Base-by-base conservation (phyloP, 2,329 filamentous ascomycete genomes). In the Fusarium pseudonygamai region DNA sequence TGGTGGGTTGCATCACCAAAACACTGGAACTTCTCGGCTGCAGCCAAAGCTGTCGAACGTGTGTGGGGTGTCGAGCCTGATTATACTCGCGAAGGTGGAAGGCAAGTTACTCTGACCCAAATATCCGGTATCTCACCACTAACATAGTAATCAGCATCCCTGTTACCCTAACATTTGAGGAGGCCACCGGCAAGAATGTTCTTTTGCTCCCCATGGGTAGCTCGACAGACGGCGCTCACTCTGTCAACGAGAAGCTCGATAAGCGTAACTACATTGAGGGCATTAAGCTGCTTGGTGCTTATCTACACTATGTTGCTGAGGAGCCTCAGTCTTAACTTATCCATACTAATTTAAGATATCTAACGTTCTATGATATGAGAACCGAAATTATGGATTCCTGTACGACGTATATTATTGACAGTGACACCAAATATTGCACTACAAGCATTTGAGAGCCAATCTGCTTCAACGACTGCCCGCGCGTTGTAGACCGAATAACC, bases 1-100 rank as follows among this genome's bases (percentile, higher is more conserved):
- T 99, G 96, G 96, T 99, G 96, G 96, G 95, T 97, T 53, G 95
- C 97, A 52, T 95, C 93, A 80, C 96, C 96, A 36, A 96, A 97
- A 85, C 96, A 99, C 88, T 98, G 96, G 95, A 99, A 99, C 88
- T 99, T 98, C 85, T 90, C 91, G 36, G 96, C 96, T 32, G 96
- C 96, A 20, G 91, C 92, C 80, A 98, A 97, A 89, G 96, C 96
- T n/a, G 95, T 96, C 39, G 93, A 98, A 87, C 91, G 94, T 74
- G 96, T 99, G 42, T 99, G 95, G 90, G 93, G 93, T 60, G 93
- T 97, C 61, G 89, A 95, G 86, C 96, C 96, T 32, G 96, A 99
- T 85, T 93, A 97, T 84, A 99, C 96, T 45, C 91, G 96, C 72
- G 96, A 99, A 86, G 96, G 96, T 83, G 96, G 96, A 84, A 93